Base-by-base conservation (phyloP, 768 basidiomycete species). In the Thelephora ganbajun region DNA sequence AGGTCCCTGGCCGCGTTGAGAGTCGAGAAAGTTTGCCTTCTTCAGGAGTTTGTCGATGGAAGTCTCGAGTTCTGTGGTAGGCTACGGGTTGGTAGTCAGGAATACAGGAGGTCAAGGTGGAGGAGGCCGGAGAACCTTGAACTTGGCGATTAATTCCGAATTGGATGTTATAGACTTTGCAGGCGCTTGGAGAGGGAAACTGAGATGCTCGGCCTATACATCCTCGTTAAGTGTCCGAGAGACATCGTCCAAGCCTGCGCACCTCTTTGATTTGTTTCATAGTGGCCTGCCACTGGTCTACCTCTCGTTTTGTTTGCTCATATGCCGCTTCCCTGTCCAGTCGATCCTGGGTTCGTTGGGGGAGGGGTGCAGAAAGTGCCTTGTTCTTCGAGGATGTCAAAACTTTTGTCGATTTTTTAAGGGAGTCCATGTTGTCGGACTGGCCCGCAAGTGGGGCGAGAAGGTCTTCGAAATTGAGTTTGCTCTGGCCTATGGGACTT, bases 281-380 rank as follows among this genome's bases (percentile, higher is more conserved):
- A 2, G 89, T 87, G 5, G 77, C 79, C 22, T 77, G 77, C 96
- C 94, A 98, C 68, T 94, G 96, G 53, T 86, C 79, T 2, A 94
- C 83, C 61, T 97, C 93, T 52, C 77, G 74, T 59, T 88, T 90
- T 3, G 93, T 97, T 63, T 86, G 76, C 56, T 92, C 91, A 59
- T 94, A 96, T 0, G 94, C 94, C 6, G 92, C 94, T 59, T 91
- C 81, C 44, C 94, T 80, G 54, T 96, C 90, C 0, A 97, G 67
- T 39, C 86, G 81, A 51, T 96, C 92, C 60, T 96, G 88, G 0
- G 82, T 76, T 30, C 91, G 76, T 18, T 82, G 80, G 7, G 90
- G 90, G 0, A 99, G 68, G 0, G 94, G 94, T 0, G 88, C 89
- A 3, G 88, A 66, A 5, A 94, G 70, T 0, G 83, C 69, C 51